A percentile compares a stretch with the other conserved stretches of the same genome.
phyloP scores from a whole-genome alignment of 441 rosid species.

The Capsella rubella region DNA sequence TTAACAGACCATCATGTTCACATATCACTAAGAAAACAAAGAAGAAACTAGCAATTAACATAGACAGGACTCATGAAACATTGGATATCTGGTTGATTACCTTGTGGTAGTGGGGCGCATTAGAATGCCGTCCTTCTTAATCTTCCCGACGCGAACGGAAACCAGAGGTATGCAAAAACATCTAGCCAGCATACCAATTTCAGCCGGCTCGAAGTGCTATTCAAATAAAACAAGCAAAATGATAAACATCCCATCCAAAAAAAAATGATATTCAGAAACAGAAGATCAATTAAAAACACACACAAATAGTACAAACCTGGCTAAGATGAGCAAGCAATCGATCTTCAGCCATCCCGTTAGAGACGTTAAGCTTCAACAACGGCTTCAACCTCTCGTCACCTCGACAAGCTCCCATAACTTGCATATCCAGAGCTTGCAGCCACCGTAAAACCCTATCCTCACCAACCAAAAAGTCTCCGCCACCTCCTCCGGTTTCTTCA shows the following conservation, averaged over 20 bases:
- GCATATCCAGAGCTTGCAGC: constrained; percentile 92
- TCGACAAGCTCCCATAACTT: constrained; percentile 91
- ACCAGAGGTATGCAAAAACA: constrained; percentile 95
- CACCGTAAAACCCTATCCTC: constrained; percentile 84
- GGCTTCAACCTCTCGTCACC: constrained; percentile 95
- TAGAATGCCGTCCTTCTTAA: constrained; percentile 67
- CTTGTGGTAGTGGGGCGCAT: constrained; percentile 73
- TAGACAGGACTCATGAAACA: background rate
- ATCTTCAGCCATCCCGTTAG: constrained; percentile 78
- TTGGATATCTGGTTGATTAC: constrained; percentile 45
- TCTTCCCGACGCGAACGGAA: constrained; percentile 86
- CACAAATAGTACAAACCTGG: constrained; percentile 54
- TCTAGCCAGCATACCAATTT: constrained; percentile 88
- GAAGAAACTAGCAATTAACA: background rate
- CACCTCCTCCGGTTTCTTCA: constrained; percentile 52
- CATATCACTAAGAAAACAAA: constrained; percentile 2
- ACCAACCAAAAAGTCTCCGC: constrained; percentile 71
- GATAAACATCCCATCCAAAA: background rate
- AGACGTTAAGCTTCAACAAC: constrained; percentile 69
- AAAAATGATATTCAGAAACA: background rate
- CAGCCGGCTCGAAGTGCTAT: constrained; percentile 89
- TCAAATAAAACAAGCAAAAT: background rate
- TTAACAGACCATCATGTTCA: background rate
- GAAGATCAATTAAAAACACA: background rate
- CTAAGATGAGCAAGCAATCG: constrained; percentile 79